phyloP scores from a whole-genome alignment of 257 asterid genomes.

The Solanum etuberosum region DNA sequence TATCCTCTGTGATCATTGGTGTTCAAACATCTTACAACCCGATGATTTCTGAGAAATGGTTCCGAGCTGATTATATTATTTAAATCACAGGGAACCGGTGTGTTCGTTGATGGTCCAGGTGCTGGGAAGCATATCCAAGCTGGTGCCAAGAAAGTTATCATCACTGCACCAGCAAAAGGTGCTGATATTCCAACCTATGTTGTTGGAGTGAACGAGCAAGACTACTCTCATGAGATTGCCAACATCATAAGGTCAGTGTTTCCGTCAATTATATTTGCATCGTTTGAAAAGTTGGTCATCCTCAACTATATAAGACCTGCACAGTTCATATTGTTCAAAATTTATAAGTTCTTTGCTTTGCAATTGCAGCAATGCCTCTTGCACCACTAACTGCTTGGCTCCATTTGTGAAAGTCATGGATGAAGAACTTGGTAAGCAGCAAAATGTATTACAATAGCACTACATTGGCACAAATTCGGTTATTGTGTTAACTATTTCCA shows the following conservation, averaged over 20 bases:
- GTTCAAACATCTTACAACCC: neutral
- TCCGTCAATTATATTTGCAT: neutral
- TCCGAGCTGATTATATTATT: neutral
- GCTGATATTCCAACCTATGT: conserved; percentile 93
- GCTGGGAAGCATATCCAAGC: conserved; percentile 98
- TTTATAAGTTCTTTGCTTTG: neutral
- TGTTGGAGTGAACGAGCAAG: conserved; percentile 81
- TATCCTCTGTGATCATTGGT: neutral
- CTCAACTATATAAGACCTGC: neutral
- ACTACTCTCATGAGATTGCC: conserved; percentile 62
- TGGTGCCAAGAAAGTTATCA: conserved; percentile 91
- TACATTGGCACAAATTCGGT: neutral
- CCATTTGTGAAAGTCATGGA: conserved; percentile 85
- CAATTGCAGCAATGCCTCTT: conserved; percentile 79
- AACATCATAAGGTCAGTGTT: conserved; percentile 60
- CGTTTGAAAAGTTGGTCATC: neutral
- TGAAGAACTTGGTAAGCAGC: conserved; percentile 60
- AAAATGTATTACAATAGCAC: neutral
- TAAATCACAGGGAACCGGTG: conserved; percentile 74
- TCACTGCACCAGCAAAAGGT: conserved; percentile 96
- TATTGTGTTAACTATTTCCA: neutral
- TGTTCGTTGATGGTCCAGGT: conserved; percentile 91
- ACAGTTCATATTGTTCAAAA: neutral
- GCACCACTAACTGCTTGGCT: conserved; percentile 96
- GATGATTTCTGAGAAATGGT: neutral